Evolutionary conservation across 371 early-diverging fungal species (phyloP), one percentile per base, ranked within the genome.

Genomic region (Rhizopus stolonifer): DNA sequence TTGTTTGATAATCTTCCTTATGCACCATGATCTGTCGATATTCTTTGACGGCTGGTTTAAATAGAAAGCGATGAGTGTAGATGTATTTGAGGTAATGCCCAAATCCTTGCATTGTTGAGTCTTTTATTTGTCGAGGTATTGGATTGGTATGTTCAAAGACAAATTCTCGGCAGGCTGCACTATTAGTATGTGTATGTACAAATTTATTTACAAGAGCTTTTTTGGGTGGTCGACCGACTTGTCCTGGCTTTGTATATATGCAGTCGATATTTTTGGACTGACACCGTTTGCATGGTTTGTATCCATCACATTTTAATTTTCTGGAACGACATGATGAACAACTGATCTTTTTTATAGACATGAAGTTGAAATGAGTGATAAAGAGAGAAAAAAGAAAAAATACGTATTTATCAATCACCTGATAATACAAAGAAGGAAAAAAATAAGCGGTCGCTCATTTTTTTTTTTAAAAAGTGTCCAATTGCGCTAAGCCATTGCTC

Each of bases 141-240:
- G 36, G 26, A n/a, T 47, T 38, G 2, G 47, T 9, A 31, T 64
- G 51, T 46, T 64, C 61, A 44, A 60, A 60, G n/a, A 64, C 60
- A 6, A 60, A 60, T 14, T 60, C 61, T 31, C 32, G 40, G 22
- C 56, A 55, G 33, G 19, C 26, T 21, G 18, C 11, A 6, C 34
- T 42, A 14, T 22, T 14, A 36, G 33, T 18, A 33, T 33, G 23
- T 48, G 42, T 15, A 9, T 54, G 26, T 1, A 65, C 62, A 13
- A 69, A 50, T 32, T 69, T 65, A 49, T 69, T 69, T 0, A 69
- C 54, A 14, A 69, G 62, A 18, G 65, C 69, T 23, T 69, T 69
- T 33, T 69, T 69, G 1, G 69, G 65, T 13, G 69, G 69, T 22
- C 69, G 54, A 22, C 69, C 69, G 17, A 61, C 61, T 17, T 58